phyloP scores from a whole-genome alignment of 345 rosid species.

The Salix suchowensis region DNA sequence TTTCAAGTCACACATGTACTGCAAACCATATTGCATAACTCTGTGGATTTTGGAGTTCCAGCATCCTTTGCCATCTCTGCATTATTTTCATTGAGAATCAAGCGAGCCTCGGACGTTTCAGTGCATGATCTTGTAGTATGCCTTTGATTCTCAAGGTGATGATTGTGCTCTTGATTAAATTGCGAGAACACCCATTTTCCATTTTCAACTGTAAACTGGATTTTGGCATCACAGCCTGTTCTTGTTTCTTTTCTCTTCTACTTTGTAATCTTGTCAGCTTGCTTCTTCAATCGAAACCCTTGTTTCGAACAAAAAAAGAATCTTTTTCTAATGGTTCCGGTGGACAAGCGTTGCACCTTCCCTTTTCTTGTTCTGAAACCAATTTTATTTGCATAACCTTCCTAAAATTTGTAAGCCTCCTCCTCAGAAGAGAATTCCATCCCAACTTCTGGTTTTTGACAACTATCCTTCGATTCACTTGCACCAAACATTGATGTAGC shows the following conservation, averaged over 20 bases:
- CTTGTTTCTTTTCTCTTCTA: constrained; percentile 26
- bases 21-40: not conserved
- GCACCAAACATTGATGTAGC: not conserved
- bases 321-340: constrained; percentile 8
- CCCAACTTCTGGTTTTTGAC: constrained; percentile 8
- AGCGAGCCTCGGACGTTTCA: not conserved
- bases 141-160: not conserved
- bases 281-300: constrained; percentile 13
- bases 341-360: constrained; percentile 10
- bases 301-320: constrained; percentile 16
- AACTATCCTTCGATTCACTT: not conserved
- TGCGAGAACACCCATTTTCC: constrained; percentile 16
- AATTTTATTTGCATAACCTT: constrained; percentile 8
- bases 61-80: not conserved
- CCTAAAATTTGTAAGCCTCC: constrained; percentile 17
- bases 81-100: not conserved
- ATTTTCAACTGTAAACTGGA: constrained; percentile 9
- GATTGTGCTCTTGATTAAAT: constrained; percentile 9
- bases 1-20: not conserved
- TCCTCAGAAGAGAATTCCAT: constrained; percentile 21
- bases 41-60: not conserved
- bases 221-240: constrained; percentile 20
- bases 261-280: not conserved
- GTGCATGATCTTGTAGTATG: not conserved
- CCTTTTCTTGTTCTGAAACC: constrained; percentile 25